These are phyloP conservation scores for Candida coleopterorum DNA, from an alignment of 805 yeast genomes.

Conservation along the genomic window DNA sequence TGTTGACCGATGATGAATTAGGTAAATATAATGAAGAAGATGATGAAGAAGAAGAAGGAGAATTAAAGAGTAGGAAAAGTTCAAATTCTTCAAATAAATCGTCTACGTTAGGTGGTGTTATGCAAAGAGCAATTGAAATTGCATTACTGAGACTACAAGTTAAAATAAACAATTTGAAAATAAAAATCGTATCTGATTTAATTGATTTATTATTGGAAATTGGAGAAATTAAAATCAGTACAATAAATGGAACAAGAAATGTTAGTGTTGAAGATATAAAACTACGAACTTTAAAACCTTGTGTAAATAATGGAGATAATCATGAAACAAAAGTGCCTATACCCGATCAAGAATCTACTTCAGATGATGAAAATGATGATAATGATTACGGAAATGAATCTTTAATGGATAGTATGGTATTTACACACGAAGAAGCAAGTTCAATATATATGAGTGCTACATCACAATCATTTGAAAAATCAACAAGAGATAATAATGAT, in stretches of 20 bases:
- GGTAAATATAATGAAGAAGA: slow-evolving; percentile 10
- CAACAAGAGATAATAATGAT: slow-evolving; percentile 9
- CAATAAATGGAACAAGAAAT: slow-evolving; percentile 45
- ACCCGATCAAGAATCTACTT: slow-evolving; percentile 7
- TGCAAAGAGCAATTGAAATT: slow-evolving; percentile 61
- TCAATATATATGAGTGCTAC: slow-evolving; percentile 82
- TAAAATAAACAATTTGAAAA: slow-evolving; percentile 39
- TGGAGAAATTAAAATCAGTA: slow-evolving; percentile 28
- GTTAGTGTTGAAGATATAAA: slow-evolving; percentile 36
- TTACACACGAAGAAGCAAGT: slow-evolving; percentile 64
- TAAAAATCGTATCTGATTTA: slow-evolving; percentile 47
- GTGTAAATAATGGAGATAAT: slow-evolving; percentile 25
- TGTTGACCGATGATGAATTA: slow-evolving; percentile 25
- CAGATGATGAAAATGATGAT: slow-evolving; percentile 17
- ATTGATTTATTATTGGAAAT: slow-evolving; percentile 29
- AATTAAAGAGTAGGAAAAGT: slow-evolving; percentile 9
- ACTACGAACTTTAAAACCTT: slow-evolving; percentile 38
- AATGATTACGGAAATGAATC: slow-evolving; percentile 36
- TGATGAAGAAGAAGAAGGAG: slow-evolving; percentile 6
- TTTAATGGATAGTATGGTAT: slow-evolving; percentile 55
- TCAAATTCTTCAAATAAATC: slow-evolving; percentile 15
- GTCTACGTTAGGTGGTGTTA: slow-evolving; percentile 49
- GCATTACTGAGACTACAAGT: slow-evolving; percentile 60
- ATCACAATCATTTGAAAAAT: slow-evolving; percentile 40
- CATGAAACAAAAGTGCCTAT: slow-evolving; percentile 11